phyloP scores from a whole-genome alignment of 768 basidiomycete genomes.

The Dioszegia aurantiaca region DNA sequence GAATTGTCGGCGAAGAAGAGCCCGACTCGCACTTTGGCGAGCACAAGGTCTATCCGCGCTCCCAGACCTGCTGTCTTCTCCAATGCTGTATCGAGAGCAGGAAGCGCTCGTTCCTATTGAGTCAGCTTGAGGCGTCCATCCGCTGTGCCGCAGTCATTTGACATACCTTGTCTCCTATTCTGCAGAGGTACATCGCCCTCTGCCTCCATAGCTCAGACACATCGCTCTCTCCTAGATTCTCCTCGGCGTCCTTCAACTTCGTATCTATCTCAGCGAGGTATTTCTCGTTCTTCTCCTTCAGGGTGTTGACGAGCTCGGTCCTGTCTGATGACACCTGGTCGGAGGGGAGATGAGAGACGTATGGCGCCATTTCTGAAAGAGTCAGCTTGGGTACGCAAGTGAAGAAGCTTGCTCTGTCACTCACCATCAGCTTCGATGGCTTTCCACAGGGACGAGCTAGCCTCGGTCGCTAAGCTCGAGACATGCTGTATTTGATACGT shows the following conservation, averaged over 20 bases:
- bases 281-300: constrained; percentile 69
- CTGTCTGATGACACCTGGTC: constrained; percentile 55
- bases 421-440: constrained; percentile 76
- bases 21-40: constrained; percentile 82
- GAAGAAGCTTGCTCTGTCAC: constrained; percentile 48
- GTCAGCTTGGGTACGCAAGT: constrained; percentile 14
- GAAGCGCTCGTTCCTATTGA: constrained; percentile 70
- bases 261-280: constrained; percentile 73
- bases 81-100: constrained; percentile 76
- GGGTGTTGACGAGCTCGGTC: constrained; percentile 57
- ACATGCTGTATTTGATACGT: constrained; percentile 71
- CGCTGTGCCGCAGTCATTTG: neutral
- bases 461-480: constrained; percentile 64
- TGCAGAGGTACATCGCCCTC: constrained; percentile 77
- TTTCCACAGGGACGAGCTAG: constrained; percentile 64
- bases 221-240: constrained; percentile 89
- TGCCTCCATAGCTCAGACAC: constrained; percentile 82
- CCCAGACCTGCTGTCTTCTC: constrained; percentile 91
- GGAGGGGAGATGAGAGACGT: constrained; percentile 44
- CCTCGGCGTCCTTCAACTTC: constrained; percentile 76
- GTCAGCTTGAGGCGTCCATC: constrained; percentile 3
- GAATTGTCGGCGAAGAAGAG: constrained; percentile 81
- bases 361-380: constrained; percentile 78
- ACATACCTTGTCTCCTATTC: constrained; percentile 75
- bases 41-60: constrained; percentile 84